Percentiles rank a stretch among this genome's conserved stretches.
Evolutionary conservation across 83 land plant genomes (phyloP).

Genomic region (Isoetes engelmannii): DNA sequence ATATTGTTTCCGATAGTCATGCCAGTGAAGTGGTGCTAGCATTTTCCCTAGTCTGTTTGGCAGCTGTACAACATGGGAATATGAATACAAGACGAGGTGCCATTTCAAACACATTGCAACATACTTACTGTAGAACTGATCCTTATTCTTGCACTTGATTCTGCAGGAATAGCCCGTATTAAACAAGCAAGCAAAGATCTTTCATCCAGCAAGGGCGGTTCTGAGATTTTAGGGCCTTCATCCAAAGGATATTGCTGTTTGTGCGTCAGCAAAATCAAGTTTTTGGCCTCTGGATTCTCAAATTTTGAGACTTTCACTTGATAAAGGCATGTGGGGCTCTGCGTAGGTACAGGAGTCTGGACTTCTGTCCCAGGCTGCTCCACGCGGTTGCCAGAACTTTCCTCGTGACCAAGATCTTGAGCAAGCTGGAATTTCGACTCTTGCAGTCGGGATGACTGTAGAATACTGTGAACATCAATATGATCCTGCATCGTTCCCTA

Average conservation of each 20-base stretch:
- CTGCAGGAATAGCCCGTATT: slow-evolving; percentile 86
- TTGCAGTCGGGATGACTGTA: too few species aligned
- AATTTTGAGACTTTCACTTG: not conserved
- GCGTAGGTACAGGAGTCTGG: not conserved
- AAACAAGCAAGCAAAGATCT: slow-evolving; percentile 75
- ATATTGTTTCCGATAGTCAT: slow-evolving; percentile 82
- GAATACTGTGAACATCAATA: too few species aligned
- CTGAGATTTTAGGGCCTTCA: slow-evolving; percentile 31
- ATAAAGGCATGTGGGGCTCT: not conserved
- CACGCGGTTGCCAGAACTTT: too few species aligned
- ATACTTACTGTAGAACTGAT: slow-evolving; percentile 83
- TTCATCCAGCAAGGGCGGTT: slow-evolving; percentile 62
- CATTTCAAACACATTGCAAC: not conserved
- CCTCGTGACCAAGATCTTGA: too few species aligned
- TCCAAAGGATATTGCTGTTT: slow-evolving; percentile 16
- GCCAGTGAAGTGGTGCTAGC: slow-evolving; percentile 97
- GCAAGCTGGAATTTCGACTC: too few species aligned
- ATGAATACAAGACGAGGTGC: too few species aligned
- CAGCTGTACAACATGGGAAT: slow-evolving; percentile 36
- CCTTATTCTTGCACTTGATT: slow-evolving; percentile 58
- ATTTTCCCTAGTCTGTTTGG: slow-evolving; percentile 90
- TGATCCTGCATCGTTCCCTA: too few species aligned
- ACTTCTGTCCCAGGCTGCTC: too few species aligned
- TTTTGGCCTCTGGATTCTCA: not conserved
- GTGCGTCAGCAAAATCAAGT: not conserved